Evolutionary conservation across 176 grass and related monocot genomes (phyloP), one percentile per base, ranked within the genome.

Genomic region (Rhynchospora breviuscula): DNA sequence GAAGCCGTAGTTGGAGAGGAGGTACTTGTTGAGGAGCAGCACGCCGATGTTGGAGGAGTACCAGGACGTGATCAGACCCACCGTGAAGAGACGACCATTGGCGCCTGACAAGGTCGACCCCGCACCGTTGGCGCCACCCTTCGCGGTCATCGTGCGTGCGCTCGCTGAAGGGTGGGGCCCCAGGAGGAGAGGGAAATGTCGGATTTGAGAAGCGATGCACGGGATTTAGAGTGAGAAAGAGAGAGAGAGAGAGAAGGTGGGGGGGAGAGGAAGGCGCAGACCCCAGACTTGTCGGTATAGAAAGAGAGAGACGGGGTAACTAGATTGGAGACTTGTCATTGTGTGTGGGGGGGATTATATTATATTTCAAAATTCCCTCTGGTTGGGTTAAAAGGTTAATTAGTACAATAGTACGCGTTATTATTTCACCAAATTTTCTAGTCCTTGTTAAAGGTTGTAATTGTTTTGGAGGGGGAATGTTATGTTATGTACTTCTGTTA

Each of bases 41-140:
- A 91, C 90, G 10, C 90, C 90, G 81, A 89, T 89, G 87, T 91
- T 92, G 77, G 90, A 92, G 0, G 87, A 89, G 85, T 89, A 92
- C 90, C 87, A 92, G n/a, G 90, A 8, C 11, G 90, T 19, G 17
- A 92, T 87, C 19, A 92, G 84, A 5, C 87, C 90, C 17, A 89
- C 46, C 40, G 90, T 92, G 67, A 92, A 89, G 13, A 92, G 67
- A 0, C 81, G 85, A 3, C 90, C 90, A 52, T 85, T 25, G 78
- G 80, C 80, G 22, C 67, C 67, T 48, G 35, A 54, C 47, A 61
- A 7, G 25, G 61, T 31, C 2, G 22, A 57, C 11, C 11, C 75
- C 14, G 1, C 72, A 48, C 43, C 84, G 47, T 59, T 79, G 64
- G 46, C 58, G 46, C 65, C 88, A 22, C 86, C 89, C 67, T 87